Conservation (phyloP, 257 asterid species). For the Fraxinus excelsior region DNA sequence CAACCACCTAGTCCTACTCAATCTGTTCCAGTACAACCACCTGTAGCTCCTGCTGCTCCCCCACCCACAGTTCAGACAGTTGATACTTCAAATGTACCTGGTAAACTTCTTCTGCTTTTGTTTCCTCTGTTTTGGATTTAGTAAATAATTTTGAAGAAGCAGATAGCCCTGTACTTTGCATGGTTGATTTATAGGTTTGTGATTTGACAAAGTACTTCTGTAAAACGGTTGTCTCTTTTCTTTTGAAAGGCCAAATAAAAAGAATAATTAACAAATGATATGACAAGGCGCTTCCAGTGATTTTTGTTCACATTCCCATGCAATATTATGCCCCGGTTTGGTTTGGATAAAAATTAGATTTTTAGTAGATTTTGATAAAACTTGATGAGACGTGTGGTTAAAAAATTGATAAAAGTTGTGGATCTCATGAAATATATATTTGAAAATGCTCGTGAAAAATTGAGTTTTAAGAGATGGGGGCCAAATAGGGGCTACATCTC, state of each 20-base stretch:
- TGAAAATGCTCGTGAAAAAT: no score
- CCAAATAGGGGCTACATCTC: background rate
- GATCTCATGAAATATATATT: no score
- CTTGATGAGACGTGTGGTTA: no score
- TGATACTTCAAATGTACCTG: slow-evolving; percentile 94
- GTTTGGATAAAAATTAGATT: no score
- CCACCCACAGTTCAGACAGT: slow-evolving; percentile 97
- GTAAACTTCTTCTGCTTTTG: slow-evolving; percentile 38
- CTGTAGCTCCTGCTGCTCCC: slow-evolving; percentile 81
- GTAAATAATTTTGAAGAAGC: background rate
- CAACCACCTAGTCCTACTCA: slow-evolving; percentile 82
- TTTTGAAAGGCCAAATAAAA: background rate
- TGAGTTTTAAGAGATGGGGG: no score
- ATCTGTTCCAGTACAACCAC: slow-evolving; percentile 55
- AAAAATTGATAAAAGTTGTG: no score
- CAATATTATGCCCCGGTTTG: no score
- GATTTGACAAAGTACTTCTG: background rate
- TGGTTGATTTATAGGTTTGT: background rate
- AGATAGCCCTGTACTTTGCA: background rate
- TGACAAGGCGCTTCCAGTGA: background rate
- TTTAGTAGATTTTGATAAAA: no score
- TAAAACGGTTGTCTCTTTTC: background rate
- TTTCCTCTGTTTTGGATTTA: slow-evolving; percentile 11
- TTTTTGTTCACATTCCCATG: background rate
- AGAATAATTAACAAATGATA: background rate